Evolutionary conservation across 306 rosid species (phyloP), one percentile per base, ranked within the genome.

Genomic region (Prunus fruticosa): DNA sequence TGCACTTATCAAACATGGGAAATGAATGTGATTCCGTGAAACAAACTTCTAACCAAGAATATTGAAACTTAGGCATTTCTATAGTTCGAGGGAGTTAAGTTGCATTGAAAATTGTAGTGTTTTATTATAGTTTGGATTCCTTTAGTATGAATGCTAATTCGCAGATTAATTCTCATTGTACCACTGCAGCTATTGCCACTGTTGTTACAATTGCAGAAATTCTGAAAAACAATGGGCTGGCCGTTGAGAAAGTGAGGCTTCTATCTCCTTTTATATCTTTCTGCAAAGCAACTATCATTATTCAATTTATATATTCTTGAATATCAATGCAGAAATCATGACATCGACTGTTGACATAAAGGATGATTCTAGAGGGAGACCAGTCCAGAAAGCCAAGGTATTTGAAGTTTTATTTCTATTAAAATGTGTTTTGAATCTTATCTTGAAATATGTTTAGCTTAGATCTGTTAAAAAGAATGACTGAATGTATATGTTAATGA

Each of bases 341-440:
- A 85, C 88, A 11, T 85, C 88, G 23, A 82, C 88, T 60, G 86
- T 85, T 51, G 88, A 85, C 62, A 85, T 85, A 62, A 85, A 79
- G 79, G 88, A 85, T 57, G 88, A 85, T 58, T 71, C 86, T 11
- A 82, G 88, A 76, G 88, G 88, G 18, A 66, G 88, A 53, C 83
- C 85, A 11, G 85, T 81, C 69, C 77, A 74, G 11, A 74, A 74
- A 28, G 77, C 77, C 69, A 74, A 74, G 69, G 77, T 74, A 61
- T 61, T 28, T 28, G 69, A 12, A 61, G 5, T 1, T 27, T 15
- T 28, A 23, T 2, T 11, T 25, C 5, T 3, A 20, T n/a, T 56
- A 22, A n/a, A 60, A 12, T 25, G 11, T 23, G 11, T 60, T 63
- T 32, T 30, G 45, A 62, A 34, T 64, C 25, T n/a, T n/a, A 8